A percentile compares a stretch with the other conserved stretches of the same genome.
phyloP scores from a whole-genome alignment of 2,329 filamentous ascomycete genomes.

The Periglandula ipomoeae region DNA sequence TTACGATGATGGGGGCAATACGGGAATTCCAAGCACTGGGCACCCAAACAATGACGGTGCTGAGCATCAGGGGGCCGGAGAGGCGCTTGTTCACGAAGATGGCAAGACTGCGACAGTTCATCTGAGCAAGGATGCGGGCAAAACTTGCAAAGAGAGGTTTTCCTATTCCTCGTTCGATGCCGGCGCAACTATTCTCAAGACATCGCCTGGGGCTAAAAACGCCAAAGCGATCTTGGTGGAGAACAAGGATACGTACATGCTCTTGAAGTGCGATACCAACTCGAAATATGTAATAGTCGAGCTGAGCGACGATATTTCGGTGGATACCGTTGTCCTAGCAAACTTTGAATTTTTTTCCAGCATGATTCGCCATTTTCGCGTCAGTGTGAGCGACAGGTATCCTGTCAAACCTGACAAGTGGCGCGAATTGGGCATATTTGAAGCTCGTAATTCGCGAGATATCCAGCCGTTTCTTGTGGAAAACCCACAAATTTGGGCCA shows the following conservation, averaged over 20 bases:
- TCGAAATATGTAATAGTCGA: conserved; percentile 96
- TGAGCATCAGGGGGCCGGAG: conserved; percentile 25
- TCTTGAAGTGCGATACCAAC: conserved; percentile 75
- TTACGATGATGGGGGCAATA: conserved; percentile 16
- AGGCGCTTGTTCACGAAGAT: conserved; percentile 32
- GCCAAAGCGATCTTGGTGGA: conserved; percentile 83
- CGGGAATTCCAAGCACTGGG: not conserved
- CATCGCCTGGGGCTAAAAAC: conserved; percentile 77
- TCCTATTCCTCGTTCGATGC: conserved; percentile 98
- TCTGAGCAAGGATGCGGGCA: conserved; percentile 86
- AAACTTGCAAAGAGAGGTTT: conserved; percentile 94
- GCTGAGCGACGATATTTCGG: conserved; percentile 74
- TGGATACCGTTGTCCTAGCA: conserved; percentile 93
- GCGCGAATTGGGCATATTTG: conserved; percentile 79
- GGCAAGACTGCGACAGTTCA: conserved; percentile 44
- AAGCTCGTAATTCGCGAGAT: conserved; percentile 85
- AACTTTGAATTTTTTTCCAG: conserved; percentile 99
- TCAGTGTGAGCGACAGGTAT: conserved; percentile 91
- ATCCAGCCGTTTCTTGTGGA: conserved; percentile 93
- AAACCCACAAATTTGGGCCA: conserved; percentile 90
- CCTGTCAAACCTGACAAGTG: conserved; percentile 88
- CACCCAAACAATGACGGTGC: conserved; percentile 12
- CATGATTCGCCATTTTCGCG: conserved; percentile 82
- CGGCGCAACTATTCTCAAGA: conserved; percentile 86
- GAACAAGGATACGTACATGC: conserved; percentile 98